Conservation (phyloP, 768 basidiomycete species). For the Mycena kentingensis region DNA sequence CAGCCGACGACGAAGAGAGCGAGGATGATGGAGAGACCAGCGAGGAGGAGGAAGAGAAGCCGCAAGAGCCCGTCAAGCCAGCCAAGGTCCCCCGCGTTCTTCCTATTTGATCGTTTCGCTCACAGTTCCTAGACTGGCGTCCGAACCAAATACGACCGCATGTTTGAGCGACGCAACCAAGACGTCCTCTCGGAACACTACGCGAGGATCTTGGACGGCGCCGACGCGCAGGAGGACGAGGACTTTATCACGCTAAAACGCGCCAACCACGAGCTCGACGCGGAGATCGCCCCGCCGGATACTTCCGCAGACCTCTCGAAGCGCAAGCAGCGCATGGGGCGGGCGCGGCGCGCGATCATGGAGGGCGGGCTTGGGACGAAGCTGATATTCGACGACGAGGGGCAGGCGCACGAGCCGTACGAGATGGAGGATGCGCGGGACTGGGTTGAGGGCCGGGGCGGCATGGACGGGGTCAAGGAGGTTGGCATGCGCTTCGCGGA, state of each 20-base stretch:
- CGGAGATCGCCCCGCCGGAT: constrained; percentile 14
- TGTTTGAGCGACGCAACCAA: constrained; percentile 97
- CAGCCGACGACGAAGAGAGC: constrained; percentile 21
- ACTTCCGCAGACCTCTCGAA: constrained; percentile 68
- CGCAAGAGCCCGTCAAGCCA: constrained; percentile 30
- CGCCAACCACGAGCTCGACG: constrained; percentile 74
- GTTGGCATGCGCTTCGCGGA: constrained; percentile 72
- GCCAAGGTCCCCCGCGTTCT: constrained; percentile 44
- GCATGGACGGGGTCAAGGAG: constrained; percentile 61
- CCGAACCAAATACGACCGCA: constrained; percentile 94
- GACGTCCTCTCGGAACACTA: constrained; percentile 90
- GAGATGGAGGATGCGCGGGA: constrained; percentile 80
- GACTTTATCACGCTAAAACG: constrained; percentile 95
- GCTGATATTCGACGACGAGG: constrained; percentile 89
- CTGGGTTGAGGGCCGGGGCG: constrained; percentile 64
- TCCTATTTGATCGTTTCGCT: not conserved
- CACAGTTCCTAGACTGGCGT: constrained; percentile 39
- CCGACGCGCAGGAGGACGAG: constrained; percentile 42
- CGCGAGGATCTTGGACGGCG: constrained; percentile 74
- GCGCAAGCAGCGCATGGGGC: constrained; percentile 76
- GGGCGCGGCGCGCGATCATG: constrained; percentile 70
- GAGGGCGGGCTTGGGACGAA: constrained; percentile 69
- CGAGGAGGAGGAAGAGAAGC: constrained; percentile 26
- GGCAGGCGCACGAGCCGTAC: constrained; percentile 77
- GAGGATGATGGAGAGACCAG: constrained; percentile 24